Evolutionary conservation across 2,329 filamentous ascomycete genomes (phyloP).

Genomic region (Exophiala calicioides): DNA sequence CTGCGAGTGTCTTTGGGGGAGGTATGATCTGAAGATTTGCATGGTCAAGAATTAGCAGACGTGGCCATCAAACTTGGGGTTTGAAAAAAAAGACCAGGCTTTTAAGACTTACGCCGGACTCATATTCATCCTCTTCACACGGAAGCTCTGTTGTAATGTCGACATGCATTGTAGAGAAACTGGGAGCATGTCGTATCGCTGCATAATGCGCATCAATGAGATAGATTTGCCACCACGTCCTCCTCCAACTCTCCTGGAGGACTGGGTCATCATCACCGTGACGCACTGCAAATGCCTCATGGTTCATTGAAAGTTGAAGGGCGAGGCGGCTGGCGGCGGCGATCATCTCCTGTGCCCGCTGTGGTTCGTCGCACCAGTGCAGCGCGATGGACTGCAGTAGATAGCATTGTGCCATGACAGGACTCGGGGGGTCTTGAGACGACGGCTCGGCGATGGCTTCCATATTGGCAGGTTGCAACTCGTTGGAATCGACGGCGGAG

Average conservation of each 20-base stretch:
- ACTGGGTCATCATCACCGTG: slow-evolving; percentile 57
- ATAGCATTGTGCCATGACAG: slow-evolving; percentile 71
- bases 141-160: slow-evolving; percentile 35
- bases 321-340: slow-evolving; percentile 30
- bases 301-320: slow-evolving; percentile 32
- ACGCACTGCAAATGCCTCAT: slow-evolving; percentile 38
- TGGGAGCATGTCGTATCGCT: slow-evolving; percentile 5
- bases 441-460: neutral
- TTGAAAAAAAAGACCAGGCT: neutral
- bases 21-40: slow-evolving; percentile 32
- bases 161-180: slow-evolving; percentile 11
- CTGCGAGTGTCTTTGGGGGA: slow-evolving; percentile 34
- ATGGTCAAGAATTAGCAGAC: neutral
- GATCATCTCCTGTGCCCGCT: slow-evolving; percentile 63
- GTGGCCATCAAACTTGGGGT: no score
- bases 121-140: slow-evolving; percentile 37
- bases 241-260: slow-evolving; percentile 36
- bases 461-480: neutral
- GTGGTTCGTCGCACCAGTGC: slow-evolving; percentile 73
- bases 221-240: slow-evolving; percentile 40
- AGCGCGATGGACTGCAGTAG: slow-evolving; percentile 75
- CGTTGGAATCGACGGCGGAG: slow-evolving; percentile 2
- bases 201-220: slow-evolving; percentile 19
- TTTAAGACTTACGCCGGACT: slow-evolving; percentile 11
- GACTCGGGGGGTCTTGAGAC: slow-evolving; percentile 2